A percentile compares a stretch with the other conserved stretches of the same genome.
Evolutionary conservation across 202 grass and related monocot genomes (phyloP).

Genomic region (Dendrocalamus latiflorus): DNA sequence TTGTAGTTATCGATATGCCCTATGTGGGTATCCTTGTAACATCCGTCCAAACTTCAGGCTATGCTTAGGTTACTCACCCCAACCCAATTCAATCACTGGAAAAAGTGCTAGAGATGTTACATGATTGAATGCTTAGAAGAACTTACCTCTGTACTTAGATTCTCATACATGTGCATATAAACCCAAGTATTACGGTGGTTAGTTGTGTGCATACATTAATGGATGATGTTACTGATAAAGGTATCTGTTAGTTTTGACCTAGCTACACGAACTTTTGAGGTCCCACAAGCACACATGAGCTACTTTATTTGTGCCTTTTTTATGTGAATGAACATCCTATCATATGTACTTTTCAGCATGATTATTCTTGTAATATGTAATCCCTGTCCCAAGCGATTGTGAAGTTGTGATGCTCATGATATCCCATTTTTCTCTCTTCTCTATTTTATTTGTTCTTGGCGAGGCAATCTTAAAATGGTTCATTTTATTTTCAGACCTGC

Average conservation of each 20-base stretch:
- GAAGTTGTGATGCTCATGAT: background rate
- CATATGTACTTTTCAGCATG: background rate
- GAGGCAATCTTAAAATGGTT: background rate
- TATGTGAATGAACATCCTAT: background rate
- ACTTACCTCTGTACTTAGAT: background rate
- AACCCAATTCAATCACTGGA: background rate
- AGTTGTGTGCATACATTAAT: background rate
- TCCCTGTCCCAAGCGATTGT: background rate
- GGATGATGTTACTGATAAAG: background rate
- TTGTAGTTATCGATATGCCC: background rate
- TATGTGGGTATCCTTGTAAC: background rate
- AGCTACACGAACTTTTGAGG: background rate
- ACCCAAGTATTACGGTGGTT: background rate
- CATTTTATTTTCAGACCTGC: constrained; percentile 44
- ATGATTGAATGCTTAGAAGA: background rate
- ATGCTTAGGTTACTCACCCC: background rate
- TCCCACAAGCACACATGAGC: background rate
- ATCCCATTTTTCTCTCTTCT: background rate
- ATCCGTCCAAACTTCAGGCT: background rate
- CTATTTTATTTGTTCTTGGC: background rate
- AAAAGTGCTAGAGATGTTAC: background rate
- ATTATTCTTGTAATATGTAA: background rate
- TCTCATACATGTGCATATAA: background rate
- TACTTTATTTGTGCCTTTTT: background rate
- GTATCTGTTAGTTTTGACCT: background rate